These are phyloP conservation scores for Recurvomyces mirabilis DNA, from an alignment of 495 filamentous ascomycete species.

Conservation along the genomic window DNA sequence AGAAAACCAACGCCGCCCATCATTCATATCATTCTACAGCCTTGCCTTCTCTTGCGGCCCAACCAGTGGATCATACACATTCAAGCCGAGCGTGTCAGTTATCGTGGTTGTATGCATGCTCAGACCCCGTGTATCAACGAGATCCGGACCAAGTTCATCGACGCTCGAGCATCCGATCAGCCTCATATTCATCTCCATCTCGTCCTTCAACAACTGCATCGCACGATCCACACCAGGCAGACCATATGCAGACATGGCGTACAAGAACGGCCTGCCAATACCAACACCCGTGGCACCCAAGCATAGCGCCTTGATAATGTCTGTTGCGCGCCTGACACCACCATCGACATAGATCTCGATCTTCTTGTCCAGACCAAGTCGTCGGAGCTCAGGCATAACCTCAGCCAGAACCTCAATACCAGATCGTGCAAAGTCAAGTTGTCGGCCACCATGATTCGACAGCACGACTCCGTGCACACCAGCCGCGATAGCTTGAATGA, in stretches of 20 bases:
- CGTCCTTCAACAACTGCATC: constrained; percentile 91
- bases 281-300: constrained; percentile 87
- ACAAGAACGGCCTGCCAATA: constrained; percentile 90
- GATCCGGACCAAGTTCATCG: constrained; percentile 61
- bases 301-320: constrained; percentile 93
- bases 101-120: constrained; percentile 55
- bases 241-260: constrained; percentile 91
- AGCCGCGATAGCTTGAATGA: constrained; percentile 67
- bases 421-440: constrained; percentile 84
- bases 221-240: constrained; percentile 76
- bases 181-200: constrained; percentile 99
- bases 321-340: constrained; percentile 77
- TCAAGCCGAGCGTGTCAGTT: constrained; percentile 52
- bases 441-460: constrained; percentile 94
- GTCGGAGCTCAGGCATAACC: constrained; percentile 85
- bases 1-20: background rate
- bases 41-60: constrained; percentile 31
- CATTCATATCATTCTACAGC: no score
- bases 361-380: constrained; percentile 66
- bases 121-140: constrained; percentile 68
- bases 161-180: constrained; percentile 68
- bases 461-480: constrained; percentile 90
- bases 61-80: constrained; percentile 55
- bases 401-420: constrained; percentile 92
- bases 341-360: constrained; percentile 91